Conservation (phyloP, 2,329 filamentous ascomycete species). For the Sporothrix luriei region DNA sequence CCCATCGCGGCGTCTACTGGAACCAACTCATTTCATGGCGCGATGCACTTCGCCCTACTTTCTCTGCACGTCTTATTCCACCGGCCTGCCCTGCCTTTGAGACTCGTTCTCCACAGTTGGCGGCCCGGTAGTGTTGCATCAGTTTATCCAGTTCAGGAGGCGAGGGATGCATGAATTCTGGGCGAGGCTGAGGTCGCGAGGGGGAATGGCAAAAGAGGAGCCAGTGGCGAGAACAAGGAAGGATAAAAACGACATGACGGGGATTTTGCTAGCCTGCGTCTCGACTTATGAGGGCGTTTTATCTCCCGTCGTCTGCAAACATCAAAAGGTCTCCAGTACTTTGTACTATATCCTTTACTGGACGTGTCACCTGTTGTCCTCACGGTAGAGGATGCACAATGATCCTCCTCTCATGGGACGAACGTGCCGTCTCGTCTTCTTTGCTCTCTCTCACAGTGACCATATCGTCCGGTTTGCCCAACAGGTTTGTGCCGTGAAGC, state of each 20-base stretch:
- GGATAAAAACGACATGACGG: not conserved
- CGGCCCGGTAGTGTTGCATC: constrained; percentile 28
- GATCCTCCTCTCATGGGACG: no score
- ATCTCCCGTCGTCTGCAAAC: not conserved
- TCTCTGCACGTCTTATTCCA: not conserved
- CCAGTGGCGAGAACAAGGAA: constrained; percentile 16
- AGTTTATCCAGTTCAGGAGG: constrained; percentile 27
- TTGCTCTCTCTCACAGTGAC: not conserved
- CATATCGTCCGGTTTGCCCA: not conserved
- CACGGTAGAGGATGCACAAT: no score
- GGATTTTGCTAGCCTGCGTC: not conserved
- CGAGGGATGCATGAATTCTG: constrained; percentile 22
- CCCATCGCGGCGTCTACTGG: constrained; percentile 15
- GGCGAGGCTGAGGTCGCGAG: constrained; percentile 22
- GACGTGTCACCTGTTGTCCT: not conserved
- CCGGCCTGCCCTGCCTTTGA: not conserved
- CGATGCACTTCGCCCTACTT: constrained; percentile 6
- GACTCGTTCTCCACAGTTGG: not conserved
- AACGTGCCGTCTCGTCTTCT: not conserved
- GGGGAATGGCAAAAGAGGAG: not conserved
- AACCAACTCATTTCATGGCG: constrained; percentile 9
- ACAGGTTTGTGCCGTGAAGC: not conserved
- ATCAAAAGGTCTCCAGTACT: no score
- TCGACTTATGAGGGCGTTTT: not conserved
- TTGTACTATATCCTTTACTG: not conserved